A percentile compares a stretch with the other conserved stretches of the same genome.
Evolutionary conservation across 805 yeast genomes (phyloP).

Genomic region (Candida sakaeoensis): DNA sequence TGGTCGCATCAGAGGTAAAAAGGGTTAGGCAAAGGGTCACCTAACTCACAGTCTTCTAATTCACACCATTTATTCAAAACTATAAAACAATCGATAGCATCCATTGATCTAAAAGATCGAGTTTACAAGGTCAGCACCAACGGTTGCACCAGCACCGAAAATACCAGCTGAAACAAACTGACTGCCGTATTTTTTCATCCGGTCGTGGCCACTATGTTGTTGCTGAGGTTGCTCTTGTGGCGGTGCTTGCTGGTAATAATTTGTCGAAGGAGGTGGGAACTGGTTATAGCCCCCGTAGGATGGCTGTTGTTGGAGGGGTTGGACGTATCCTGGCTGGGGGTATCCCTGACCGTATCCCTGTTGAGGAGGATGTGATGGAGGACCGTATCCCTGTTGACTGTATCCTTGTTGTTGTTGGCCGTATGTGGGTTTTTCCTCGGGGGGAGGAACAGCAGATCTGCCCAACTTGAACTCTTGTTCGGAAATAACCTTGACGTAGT

Average conservation of each 20-base stretch:
- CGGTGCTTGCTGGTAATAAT: slow-evolving; percentile 27
- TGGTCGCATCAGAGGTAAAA: too few species aligned
- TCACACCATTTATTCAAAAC: too few species aligned
- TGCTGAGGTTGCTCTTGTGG: slow-evolving; percentile 17
- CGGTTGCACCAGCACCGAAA: slow-evolving; percentile 94
- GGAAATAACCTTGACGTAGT: slow-evolving; percentile 58
- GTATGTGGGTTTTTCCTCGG: slow-evolving; percentile 15
- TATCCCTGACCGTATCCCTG: slow-evolving; percentile 15
- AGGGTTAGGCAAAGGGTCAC: too few species aligned
- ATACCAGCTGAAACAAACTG: slow-evolving; percentile 89
- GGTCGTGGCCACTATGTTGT: slow-evolving; percentile 13
- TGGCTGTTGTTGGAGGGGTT: slow-evolving; percentile 22
- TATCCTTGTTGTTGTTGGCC: not conserved
- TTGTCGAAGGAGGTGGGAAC: slow-evolving; percentile 50
- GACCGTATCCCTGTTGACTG: slow-evolving; percentile 1
- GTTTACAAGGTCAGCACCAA: slow-evolving; percentile 84
- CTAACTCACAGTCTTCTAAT: too few species aligned
- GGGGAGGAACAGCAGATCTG: slow-evolving; percentile 15
- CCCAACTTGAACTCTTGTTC: slow-evolving; percentile 25
- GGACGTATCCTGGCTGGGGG: slow-evolving; percentile 11
- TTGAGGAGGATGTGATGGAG: too few species aligned
- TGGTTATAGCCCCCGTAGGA: slow-evolving; percentile 38
- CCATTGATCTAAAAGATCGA: too few species aligned
- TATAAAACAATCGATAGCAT: too few species aligned
- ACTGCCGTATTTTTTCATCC: slow-evolving; percentile 64